Evolutionary conservation across 2,329 filamentous ascomycete genomes (phyloP).

Genomic region (Biscogniauxia marginata): DNA sequence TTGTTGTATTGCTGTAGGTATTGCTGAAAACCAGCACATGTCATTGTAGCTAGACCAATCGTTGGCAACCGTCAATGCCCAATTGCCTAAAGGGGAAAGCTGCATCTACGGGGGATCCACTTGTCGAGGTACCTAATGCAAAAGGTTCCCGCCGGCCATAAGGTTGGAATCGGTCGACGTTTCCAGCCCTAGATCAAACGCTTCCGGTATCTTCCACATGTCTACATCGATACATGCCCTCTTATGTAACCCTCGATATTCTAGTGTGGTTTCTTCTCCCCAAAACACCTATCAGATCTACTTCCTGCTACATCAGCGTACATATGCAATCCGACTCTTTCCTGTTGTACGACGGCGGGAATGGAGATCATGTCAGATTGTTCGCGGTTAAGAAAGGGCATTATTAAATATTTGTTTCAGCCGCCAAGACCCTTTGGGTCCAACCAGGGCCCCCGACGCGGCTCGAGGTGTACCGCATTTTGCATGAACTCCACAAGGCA

Average conservation of each 20-base stretch:
- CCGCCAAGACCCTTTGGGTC: conserved; percentile 1
- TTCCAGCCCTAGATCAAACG: not conserved
- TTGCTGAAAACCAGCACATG: too few relatives aligned
- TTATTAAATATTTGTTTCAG: not conserved
- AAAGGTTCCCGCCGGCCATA: not conserved
- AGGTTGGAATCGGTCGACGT: not conserved
- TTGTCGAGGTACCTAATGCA: not conserved
- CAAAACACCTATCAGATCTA: not conserved
- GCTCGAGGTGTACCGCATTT: not conserved
- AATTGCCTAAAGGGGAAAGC: not conserved
- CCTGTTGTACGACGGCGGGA: conserved; percentile 1
- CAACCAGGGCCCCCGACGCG: not conserved
- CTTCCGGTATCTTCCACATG: not conserved
- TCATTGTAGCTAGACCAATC: too few relatives aligned
- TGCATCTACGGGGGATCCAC: not conserved
- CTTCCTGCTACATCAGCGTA: not conserved
- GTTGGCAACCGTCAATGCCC: not conserved
- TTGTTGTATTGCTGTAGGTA: too few relatives aligned
- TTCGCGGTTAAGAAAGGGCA: not conserved
- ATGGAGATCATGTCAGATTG: not conserved
- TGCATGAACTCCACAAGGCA: not conserved
- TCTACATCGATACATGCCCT: too few relatives aligned
- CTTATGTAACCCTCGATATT: too few relatives aligned
- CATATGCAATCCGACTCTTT: conserved; percentile 3
- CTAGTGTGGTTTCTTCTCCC: not conserved